Evolutionary conservation across 2,329 filamentous ascomycete genomes (phyloP).

Genomic region (Epichloe gansuensis): DNA sequence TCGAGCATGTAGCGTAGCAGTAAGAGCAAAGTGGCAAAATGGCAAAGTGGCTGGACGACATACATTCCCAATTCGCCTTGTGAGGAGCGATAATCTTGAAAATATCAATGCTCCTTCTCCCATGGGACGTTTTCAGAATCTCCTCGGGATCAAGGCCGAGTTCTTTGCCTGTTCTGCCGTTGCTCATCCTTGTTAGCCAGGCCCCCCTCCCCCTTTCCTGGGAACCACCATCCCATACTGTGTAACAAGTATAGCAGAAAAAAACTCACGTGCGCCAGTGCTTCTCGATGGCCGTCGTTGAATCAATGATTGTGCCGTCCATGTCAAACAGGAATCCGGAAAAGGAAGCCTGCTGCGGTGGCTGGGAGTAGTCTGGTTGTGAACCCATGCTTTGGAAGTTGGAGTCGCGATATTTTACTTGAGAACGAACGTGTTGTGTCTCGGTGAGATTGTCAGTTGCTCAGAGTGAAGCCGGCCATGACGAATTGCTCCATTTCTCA

Average conservation of each 20-base stretch:
- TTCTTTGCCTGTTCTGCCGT: conserved; percentile 57
- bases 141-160: conserved; percentile 72
- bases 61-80: conserved; percentile 88
- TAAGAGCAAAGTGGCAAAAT: background rate
- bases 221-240: background rate
- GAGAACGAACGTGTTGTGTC: no score
- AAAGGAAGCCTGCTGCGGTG: conserved; percentile 35
- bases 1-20: background rate
- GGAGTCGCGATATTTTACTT: no score
- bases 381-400: conserved; percentile 18
- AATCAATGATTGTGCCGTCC: conserved; percentile 77
- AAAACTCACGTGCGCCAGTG: conserved; percentile 55
- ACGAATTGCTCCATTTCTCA: no score
- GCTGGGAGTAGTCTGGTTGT: conserved; percentile 26
- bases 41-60: conserved; percentile 23
- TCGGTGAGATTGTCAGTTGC: no score
- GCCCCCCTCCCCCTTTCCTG: background rate
- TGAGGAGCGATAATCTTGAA: conserved; percentile 67
- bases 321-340: conserved; percentile 57
- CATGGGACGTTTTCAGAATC: conserved; percentile 85
- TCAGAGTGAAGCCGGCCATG: no score
- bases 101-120: conserved; percentile 76
- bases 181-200: background rate
- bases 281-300: conserved; percentile 62
- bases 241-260: background rate